A percentile compares a stretch with the other conserved stretches of the same genome.
Evolutionary conservation across 768 basidiomycete genomes (phyloP).

Genomic region (Pleurotus cornucopiae): DNA sequence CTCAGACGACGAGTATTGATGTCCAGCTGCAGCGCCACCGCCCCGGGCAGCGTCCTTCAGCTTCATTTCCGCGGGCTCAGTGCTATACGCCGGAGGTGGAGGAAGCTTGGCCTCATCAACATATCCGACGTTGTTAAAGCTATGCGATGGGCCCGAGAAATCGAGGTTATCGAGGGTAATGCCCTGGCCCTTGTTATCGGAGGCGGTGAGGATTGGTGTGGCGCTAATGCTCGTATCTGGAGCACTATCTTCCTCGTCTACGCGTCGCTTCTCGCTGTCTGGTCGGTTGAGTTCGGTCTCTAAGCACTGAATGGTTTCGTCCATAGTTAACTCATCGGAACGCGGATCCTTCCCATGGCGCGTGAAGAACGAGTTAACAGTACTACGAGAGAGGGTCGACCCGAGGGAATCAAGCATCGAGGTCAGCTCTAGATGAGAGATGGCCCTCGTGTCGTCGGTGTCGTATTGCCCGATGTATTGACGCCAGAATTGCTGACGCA

Average conservation of each 20-base stretch:
- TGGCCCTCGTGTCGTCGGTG: conserved; percentile 67
- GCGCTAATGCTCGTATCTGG: conserved; percentile 47
- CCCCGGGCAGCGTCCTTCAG: conserved; percentile 27
- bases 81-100: conserved; percentile 24
- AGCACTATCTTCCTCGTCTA: conserved; percentile 46
- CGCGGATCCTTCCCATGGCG: conserved; percentile 59
- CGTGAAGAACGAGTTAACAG: conserved; percentile 80
- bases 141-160: conserved; percentile 51
- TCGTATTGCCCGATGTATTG: conserved; percentile 90
- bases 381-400: conserved; percentile 79
- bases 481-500: conserved; percentile 88
- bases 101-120: conserved; percentile 4
- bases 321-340: conserved; percentile 69
- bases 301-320: conserved; percentile 79
- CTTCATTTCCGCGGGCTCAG: conserved; percentile 45
- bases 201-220: conserved; percentile 44
- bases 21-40: conserved; percentile 22
- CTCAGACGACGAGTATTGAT: conserved; percentile 37
- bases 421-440: conserved; percentile 84
- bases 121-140: conserved; percentile 14
- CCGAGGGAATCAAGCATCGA: conserved; percentile 97
- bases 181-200: conserved; percentile 36
- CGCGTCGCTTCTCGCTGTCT: conserved; percentile 60
- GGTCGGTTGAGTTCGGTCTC: conserved; percentile 81
- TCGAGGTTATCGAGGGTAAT: conserved; percentile 50